Conservation (phyloP, 345 rosid species). For the Brassica nigra region DNA sequence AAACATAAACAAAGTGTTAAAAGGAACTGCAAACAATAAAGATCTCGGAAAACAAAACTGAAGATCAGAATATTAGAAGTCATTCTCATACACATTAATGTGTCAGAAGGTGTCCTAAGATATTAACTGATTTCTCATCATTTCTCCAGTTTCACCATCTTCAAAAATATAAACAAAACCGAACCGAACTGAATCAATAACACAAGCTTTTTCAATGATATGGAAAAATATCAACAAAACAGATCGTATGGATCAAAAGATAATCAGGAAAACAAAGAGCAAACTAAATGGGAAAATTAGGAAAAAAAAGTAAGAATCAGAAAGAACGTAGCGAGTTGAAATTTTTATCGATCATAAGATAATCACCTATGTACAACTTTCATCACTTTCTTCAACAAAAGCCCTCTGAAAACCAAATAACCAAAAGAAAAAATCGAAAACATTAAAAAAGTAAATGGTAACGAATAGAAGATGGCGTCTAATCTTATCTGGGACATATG, state of each 20-base stretch:
- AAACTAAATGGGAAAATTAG: not conserved
- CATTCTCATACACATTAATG: constrained; percentile 60
- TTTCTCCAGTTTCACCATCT: not conserved
- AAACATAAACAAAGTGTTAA: not conserved
- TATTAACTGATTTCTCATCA: constrained; percentile 51
- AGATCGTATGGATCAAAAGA: too few species aligned
- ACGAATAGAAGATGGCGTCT: not conserved
- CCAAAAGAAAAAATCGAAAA: not conserved
- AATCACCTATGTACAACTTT: constrained; percentile 42
- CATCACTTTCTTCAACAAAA: constrained; percentile 24
- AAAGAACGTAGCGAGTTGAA: constrained; percentile 47
- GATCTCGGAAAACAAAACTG: not conserved
- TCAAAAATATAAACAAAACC: not conserved
- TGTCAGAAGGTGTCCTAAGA: constrained; percentile 73
- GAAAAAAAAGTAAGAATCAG: constrained; percentile 21
- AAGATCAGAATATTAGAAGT: constrained; percentile 47
- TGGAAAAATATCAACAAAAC: not conserved
- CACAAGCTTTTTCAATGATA: not conserved
- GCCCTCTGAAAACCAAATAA: not conserved
- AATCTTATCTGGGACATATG: too few species aligned
- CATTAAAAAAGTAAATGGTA: not conserved
- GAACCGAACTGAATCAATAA: not conserved
- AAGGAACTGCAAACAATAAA: not conserved
- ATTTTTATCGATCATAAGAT: constrained; percentile 34
- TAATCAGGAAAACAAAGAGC: not conserved